phyloP scores from a whole-genome alignment of 768 basidiomycete species.

The Neoboletus brunneissimus region DNA sequence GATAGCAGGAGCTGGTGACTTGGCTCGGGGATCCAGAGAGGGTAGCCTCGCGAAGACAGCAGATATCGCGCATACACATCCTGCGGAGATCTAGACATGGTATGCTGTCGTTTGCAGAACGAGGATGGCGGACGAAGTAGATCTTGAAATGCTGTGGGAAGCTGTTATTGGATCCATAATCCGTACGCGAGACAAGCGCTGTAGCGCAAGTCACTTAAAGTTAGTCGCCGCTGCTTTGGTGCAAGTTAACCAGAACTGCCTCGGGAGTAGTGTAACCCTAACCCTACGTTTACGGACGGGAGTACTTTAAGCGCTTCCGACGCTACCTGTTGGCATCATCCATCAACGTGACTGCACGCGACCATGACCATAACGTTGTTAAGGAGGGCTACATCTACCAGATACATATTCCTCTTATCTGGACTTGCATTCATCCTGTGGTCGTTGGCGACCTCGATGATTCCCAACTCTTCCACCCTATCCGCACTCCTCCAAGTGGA shows the following conservation, averaged over 20 bases:
- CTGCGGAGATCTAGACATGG: conserved; percentile 6
- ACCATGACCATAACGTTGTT: conserved; percentile 10
- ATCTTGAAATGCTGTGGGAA: too few relatives aligned
- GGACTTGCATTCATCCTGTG: conserved; percentile 21
- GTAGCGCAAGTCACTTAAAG: too few relatives aligned
- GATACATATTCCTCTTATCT: conserved; percentile 23
- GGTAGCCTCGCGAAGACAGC: conserved; percentile 25
- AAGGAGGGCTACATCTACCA: conserved; percentile 14
- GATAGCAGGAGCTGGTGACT: conserved; percentile 19
- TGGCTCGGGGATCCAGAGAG: conserved; percentile 35
- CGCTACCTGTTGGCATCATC: neutral
- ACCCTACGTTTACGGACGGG: too few relatives aligned
- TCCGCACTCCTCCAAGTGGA: conserved; percentile 17
- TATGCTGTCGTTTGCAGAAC: neutral
- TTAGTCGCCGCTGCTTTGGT: too few relatives aligned
- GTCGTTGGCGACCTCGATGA: conserved; percentile 11
- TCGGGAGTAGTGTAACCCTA: too few relatives aligned
- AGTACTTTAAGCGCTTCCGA: too few relatives aligned
- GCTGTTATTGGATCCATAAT: too few relatives aligned
- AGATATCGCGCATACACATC: conserved; percentile 18
- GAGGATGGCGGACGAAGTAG: neutral
- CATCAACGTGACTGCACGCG: neutral
- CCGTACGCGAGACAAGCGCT: too few relatives aligned
- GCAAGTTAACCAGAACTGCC: too few relatives aligned
- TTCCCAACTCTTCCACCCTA: conserved; percentile 11